Conservation (phyloP, 2,329 filamentous ascomycete species). For the Paraphoma sp. region DNA sequence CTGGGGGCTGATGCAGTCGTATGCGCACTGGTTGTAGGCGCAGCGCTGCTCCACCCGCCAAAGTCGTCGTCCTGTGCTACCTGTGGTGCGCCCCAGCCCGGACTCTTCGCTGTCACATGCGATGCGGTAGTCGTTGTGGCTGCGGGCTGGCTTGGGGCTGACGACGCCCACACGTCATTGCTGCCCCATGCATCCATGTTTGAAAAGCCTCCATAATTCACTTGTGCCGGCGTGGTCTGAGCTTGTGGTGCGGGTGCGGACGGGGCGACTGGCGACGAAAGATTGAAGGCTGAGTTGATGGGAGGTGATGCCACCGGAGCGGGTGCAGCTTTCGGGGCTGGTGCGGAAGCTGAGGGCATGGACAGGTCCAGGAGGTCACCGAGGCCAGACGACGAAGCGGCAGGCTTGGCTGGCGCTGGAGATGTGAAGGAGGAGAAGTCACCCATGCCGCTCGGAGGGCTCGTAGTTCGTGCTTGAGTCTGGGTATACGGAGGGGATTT, state of each 20-base stretch:
- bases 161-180: constrained; percentile 79
- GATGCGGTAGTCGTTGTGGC: constrained; percentile 37
- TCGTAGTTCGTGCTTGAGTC: constrained; percentile 57
- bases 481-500: constrained; percentile 57
- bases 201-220: constrained; percentile 53
- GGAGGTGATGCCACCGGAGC: constrained; percentile 46
- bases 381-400: constrained; percentile 60
- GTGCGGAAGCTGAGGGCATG: constrained; percentile 43
- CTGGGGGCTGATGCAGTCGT: constrained; percentile 45
- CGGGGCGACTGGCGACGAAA: constrained; percentile 37
- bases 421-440: constrained; percentile 73
- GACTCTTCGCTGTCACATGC: constrained; percentile 53
- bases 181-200: constrained; percentile 81
- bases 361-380: constrained; percentile 82
- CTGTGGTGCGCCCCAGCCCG: constrained; percentile 63
- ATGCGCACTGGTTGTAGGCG: constrained; percentile 62
- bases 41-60: constrained; percentile 86
- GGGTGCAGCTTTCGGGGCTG: constrained; percentile 30
- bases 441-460: constrained; percentile 62
- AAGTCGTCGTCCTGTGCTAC: constrained; percentile 93
- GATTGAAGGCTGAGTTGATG: constrained; percentile 76
- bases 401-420: constrained; percentile 54
- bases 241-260: constrained; percentile 43
- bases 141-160: constrained; percentile 62
- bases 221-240: constrained; percentile 38